phyloP scores from a whole-genome alignment of 495 filamentous ascomycete genomes.

The Penicillium cosmopolitanum region DNA sequence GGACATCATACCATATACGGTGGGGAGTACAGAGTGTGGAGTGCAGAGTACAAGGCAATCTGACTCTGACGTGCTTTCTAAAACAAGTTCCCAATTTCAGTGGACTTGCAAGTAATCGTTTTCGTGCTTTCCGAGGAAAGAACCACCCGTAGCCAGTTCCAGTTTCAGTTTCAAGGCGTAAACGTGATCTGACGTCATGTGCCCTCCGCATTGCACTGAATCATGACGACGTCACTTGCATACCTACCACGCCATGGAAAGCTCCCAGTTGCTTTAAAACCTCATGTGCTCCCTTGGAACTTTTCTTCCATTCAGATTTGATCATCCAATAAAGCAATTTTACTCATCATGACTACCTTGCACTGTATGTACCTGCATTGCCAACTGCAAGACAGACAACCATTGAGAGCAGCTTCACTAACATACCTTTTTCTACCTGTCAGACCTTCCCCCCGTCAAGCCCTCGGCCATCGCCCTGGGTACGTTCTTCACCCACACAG shows the following conservation, averaged over 20 bases:
- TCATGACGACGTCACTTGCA: constrained; percentile 51
- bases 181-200: constrained; percentile 31
- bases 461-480: constrained; percentile 96
- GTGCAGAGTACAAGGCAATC: no score
- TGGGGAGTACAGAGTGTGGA: no score
- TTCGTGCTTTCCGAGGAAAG: neutral
- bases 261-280: neutral
- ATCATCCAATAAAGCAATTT: neutral
- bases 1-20: neutral
- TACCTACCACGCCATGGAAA: neutral
- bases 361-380: constrained; percentile 55
- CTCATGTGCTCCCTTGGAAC: neutral
- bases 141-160: neutral
- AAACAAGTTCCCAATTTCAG: no score
- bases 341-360: constrained; percentile 60
- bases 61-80: no score
- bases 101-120: neutral
- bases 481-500: constrained; percentile 90
- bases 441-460: constrained; percentile 95
- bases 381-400: no score
- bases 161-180: neutral
- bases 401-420: neutral
- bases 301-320: constrained; percentile 2
- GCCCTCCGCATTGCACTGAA: constrained; percentile 27
- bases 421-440: constrained; percentile 4